Evolutionary conservation across 139 green algal species (phyloP).

Genomic region (Chlamydomonas schloesseri): DNA sequence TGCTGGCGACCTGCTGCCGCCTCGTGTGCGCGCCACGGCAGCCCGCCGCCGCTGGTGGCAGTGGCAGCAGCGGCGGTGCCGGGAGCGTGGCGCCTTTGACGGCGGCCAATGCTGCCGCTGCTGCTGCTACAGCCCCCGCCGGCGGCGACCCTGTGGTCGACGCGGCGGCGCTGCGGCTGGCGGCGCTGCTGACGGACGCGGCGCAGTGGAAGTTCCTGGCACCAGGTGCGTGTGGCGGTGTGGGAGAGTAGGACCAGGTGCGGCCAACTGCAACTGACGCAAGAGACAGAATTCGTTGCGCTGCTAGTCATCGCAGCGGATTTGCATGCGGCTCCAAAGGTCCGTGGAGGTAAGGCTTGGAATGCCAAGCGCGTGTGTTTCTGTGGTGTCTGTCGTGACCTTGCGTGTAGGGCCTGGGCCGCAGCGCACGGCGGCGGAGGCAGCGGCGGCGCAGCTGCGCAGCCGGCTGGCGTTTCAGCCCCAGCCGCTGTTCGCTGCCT

Average conservation of each 20-base stretch:
- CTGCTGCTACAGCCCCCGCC: background rate
- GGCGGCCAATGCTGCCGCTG: background rate
- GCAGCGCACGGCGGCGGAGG: background rate
- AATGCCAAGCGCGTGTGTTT: too few species aligned
- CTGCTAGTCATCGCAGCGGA: too few species aligned
- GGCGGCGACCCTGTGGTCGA: constrained; percentile 49
- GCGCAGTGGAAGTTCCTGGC: constrained; percentile 20
- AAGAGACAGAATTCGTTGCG: too few species aligned
- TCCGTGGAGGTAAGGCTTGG: too few species aligned
- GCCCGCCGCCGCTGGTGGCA: background rate
- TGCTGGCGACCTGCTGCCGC: constrained; percentile 54
- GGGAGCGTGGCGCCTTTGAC: background rate
- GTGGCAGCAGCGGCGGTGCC: background rate
- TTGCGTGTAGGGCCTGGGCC: background rate
- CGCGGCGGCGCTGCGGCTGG: constrained; percentile 56
- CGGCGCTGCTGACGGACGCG: constrained; percentile 57
- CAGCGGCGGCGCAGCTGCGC: background rate
- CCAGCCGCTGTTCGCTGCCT: background rate
- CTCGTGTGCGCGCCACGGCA: constrained; percentile 24
- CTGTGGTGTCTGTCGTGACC: too few species aligned
- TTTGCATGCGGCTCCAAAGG: too few species aligned
- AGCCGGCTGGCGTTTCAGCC: background rate
- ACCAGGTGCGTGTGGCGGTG: background rate
- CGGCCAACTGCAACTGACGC: too few species aligned
- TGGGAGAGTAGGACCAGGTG: too few species aligned